Conservation (phyloP, 352 stramenopile genomes). For the Pythium phragmitis region DNA sequence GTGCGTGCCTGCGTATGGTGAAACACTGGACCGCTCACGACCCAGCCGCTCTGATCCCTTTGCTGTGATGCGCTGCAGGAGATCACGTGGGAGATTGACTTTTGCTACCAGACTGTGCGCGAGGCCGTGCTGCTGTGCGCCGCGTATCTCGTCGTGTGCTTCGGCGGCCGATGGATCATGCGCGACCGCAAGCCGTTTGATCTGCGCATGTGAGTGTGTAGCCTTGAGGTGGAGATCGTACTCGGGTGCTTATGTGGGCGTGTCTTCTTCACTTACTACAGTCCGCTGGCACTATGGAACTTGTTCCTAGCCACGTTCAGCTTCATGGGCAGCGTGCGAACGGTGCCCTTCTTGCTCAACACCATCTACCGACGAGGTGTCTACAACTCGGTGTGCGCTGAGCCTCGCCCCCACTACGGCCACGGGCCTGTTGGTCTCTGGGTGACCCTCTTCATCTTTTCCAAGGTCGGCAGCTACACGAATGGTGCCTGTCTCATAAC, state of each 20-base stretch:
- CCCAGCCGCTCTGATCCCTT: too few relatives aligned
- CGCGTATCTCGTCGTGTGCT: slow-evolving; percentile 76
- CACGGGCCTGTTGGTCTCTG: slow-evolving; percentile 68
- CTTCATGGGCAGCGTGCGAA: slow-evolving; percentile 70
- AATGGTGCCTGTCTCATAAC: neutral
- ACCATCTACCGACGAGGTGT: slow-evolving; percentile 75
- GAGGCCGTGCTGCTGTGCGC: slow-evolving; percentile 61
- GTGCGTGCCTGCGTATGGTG: slow-evolving; percentile 27
- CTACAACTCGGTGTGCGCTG: slow-evolving; percentile 81
- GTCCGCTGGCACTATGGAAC: slow-evolving; percentile 81
- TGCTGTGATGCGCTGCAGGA: slow-evolving; percentile 26
- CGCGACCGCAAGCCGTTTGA: slow-evolving; percentile 76
- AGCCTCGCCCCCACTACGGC: slow-evolving; percentile 67
- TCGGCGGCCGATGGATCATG: slow-evolving; percentile 76
- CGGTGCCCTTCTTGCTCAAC: slow-evolving; percentile 80
- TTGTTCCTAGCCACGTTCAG: slow-evolving; percentile 73
- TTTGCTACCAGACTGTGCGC: slow-evolving; percentile 64
- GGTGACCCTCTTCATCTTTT: slow-evolving; percentile 88
- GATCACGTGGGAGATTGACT: slow-evolving; percentile 65
- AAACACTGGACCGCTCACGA: too few relatives aligned
- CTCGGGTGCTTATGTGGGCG: neutral
- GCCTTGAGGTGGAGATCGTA: neutral
- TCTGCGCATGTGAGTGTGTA: slow-evolving; percentile 55
- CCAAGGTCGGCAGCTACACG: slow-evolving; percentile 49
- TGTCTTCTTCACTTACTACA: slow-evolving; percentile 17